phyloP scores from a whole-genome alignment of 129 eudicot species.

The Helianthus annuus region HanXRQr2.0-SUNRISE NC_035443.2:106373593-106374092 shows the following conservation, averaged over 20 bases:
- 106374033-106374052: background rate
- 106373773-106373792: conserved; percentile 38
- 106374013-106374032: background rate
- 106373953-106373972: background rate
- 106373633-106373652: background rate
- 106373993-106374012: background rate
- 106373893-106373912: conserved; percentile 29
- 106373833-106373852: conserved; percentile 48
- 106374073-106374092: background rate
- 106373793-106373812: conserved; percentile 33
- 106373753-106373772: conserved; percentile 55
- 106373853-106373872: conserved; percentile 33
- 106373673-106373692: conserved; percentile 72
- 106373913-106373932: background rate
- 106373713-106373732: conserved; percentile 59
- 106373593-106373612: background rate
- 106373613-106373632: background rate
- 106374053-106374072: background rate
- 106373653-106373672: background rate
- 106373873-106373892: conserved; percentile 49
- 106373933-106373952: background rate
- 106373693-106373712: conserved; percentile 48
- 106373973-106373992: background rate
- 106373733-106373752: conserved; percentile 49
- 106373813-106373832: conserved; percentile 25